Base-by-base conservation (phyloP, 2,329 filamentous ascomycete genomes). In the Cytospora chrysosperma region DNA sequence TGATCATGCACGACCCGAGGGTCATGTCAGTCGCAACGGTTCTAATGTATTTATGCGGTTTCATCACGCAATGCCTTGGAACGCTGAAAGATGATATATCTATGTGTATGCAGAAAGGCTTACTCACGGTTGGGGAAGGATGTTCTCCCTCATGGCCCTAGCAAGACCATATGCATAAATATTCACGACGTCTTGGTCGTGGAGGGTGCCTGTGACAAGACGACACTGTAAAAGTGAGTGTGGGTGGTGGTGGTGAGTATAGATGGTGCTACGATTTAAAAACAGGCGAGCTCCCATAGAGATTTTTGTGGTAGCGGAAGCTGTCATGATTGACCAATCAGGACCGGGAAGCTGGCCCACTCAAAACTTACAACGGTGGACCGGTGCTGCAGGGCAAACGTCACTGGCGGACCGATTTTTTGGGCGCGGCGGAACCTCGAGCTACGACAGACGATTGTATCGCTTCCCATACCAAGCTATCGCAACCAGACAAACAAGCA, bases 1-100 rank as follows among this genome's bases (percentile, higher is more conserved):
- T 79, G 79, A 82, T 84, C 81, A 84, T 75, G 73, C 79, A 79
- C 75, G 77, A 74, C 71, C 69, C 64, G 68, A 69, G n/a, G 37
- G 70, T 75, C 76, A 75, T 78, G 79, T 84, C 81, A 84, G 78
- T 83, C 80, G 82, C 81, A 84, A 82, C 81, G 81, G 81, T 84
- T 84, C 81, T 83, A 78, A 78, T 72, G 73, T 78, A 40, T 76
- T 77, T 75, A 78, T 75, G 72, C 60, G 73, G 72, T 76, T 75
- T 83, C 81, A 84, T 84, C 81, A 83, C 43, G 43, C 43, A 9
- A 47, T 47, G 43, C 43, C 43, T 24, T 47, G 43, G 15, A 21
- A 24, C 21, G 32, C 32, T 77, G 65, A 62, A 49, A 55, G 27
- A 17, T 1, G 4, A 5, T 15, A 30, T n/a, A 19, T 12, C n/a